phyloP scores from a whole-genome alignment of 176 grass and related monocot genomes.

The Avena insularis region DNA sequence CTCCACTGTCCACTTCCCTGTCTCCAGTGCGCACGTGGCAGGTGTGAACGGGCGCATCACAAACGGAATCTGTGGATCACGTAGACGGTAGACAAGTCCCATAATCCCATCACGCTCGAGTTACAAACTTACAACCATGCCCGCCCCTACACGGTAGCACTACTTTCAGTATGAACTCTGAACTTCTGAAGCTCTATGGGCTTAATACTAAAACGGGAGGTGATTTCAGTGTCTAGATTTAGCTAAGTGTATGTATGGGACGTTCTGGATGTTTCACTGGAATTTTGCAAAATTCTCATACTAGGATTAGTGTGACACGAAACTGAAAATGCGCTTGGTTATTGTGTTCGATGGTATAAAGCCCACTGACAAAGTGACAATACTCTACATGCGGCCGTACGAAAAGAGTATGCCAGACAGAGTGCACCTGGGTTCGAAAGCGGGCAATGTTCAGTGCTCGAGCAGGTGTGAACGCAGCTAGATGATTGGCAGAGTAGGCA shows the following conservation, averaged over 20 bases:
- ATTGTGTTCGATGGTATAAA: background rate
- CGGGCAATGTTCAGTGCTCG: background rate
- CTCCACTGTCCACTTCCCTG: background rate
- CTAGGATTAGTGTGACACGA: background rate
- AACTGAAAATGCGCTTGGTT: background rate
- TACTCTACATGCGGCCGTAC: background rate
- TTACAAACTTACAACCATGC: too few species aligned
- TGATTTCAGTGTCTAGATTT: too few species aligned
- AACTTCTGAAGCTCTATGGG: background rate
- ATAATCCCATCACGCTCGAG: background rate
- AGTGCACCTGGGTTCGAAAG: conserved; percentile 25
- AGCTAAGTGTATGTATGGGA: too few species aligned
- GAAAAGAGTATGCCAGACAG: background rate
- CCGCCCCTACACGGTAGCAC: background rate
- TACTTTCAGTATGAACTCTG: background rate
- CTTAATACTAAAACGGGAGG: too few species aligned
- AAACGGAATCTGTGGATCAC: conserved; percentile 48
- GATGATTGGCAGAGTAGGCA: background rate
- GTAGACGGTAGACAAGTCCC: conserved; percentile 1
- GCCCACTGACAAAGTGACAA: background rate
- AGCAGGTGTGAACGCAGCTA: conserved; percentile 38
- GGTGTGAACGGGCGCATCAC: conserved; percentile 44
- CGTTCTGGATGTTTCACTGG: too few species aligned
- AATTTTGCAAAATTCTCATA: background rate
- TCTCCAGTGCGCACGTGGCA: background rate